These are phyloP conservation scores for Diaporthe sp. DNA, from an alignment of 2,329 filamentous ascomycete species.

Conservation along the genomic window DNA sequence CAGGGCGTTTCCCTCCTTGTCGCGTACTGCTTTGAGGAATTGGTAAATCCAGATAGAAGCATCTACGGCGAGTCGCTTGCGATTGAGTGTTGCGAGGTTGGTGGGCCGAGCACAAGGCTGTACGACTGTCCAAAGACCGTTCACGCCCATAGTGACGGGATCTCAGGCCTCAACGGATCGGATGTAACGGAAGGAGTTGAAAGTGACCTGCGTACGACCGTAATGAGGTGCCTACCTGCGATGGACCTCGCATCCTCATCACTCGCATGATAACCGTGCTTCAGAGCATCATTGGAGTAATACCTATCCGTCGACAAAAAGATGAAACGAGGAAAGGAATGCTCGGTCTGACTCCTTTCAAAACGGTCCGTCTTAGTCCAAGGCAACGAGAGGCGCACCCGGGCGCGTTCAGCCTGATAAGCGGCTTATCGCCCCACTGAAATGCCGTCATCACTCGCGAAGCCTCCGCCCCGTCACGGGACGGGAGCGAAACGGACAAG, in stretches of 20 bases:
- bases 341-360: constrained; percentile 22
- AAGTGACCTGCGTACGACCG: neutral
- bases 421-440: constrained; percentile 23
- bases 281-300: neutral
- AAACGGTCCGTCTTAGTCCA: neutral
- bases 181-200: neutral
- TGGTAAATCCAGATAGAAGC: constrained; percentile 99
- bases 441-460: constrained; percentile 39
- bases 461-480: constrained; percentile 39
- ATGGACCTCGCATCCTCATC: neutral
- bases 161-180: constrained; percentile 35
- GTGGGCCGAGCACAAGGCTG: constrained; percentile 96
- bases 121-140: constrained; percentile 95
- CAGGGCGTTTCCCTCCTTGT: constrained; percentile 97
- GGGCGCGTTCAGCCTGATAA: constrained; percentile 23
- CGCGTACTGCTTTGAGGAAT: constrained; percentile 97
- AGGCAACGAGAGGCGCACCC: neutral
- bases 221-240: neutral
- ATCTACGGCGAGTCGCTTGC: constrained; percentile 95
- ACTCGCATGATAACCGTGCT: neutral
- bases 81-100: constrained; percentile 95
- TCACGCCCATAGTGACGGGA: constrained; percentile 85
- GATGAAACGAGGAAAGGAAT: neutral
- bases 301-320: neutral
- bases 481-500: constrained; percentile 9